These are phyloP conservation scores for Mycena pura DNA, from an alignment of 768 basidiomycete genomes.

Conservation along the genomic window DNA sequence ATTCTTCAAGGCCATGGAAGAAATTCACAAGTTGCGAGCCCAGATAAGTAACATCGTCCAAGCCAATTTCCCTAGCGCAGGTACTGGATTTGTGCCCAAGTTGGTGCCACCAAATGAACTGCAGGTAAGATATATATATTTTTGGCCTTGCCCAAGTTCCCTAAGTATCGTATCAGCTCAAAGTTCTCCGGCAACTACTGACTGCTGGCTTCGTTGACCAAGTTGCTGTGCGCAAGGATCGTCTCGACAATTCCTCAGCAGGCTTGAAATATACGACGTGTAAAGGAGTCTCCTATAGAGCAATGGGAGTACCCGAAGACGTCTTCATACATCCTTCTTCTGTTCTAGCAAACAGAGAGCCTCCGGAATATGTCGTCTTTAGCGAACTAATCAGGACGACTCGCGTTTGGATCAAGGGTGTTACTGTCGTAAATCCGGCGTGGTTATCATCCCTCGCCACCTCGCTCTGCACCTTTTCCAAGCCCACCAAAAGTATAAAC, in stretches of 20 bases:
- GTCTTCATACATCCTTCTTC: constrained; percentile 94
- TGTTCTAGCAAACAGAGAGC: constrained; percentile 66
- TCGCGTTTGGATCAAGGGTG: constrained; percentile 79
- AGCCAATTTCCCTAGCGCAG: constrained; percentile 72
- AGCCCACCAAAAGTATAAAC: constrained; percentile 72
- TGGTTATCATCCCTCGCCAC: constrained; percentile 88
- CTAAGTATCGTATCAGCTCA: constrained; percentile 61
- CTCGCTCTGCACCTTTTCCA: constrained; percentile 87
- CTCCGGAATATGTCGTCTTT: constrained; percentile 89
- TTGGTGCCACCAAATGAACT: constrained; percentile 77
- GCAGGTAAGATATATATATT: constrained; percentile 58
- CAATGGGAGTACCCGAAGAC: constrained; percentile 81
- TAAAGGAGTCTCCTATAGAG: constrained; percentile 82
- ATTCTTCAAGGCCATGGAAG: constrained; percentile 87
- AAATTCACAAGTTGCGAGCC: constrained; percentile 92
- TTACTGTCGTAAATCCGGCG: constrained; percentile 85
- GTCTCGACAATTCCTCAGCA: constrained; percentile 61
- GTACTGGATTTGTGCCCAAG: constrained; percentile 66
- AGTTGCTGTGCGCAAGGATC: constrained; percentile 89
- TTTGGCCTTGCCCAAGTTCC: background rate
- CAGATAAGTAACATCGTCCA: constrained; percentile 89
- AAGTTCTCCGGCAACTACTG: constrained; percentile 86
- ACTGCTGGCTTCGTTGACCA: constrained; percentile 94
- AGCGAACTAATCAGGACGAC: constrained; percentile 82
- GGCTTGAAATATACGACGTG: constrained; percentile 78